phyloP scores from a whole-genome alignment of 331 rosid species.

The Arachis monticola region DNA sequence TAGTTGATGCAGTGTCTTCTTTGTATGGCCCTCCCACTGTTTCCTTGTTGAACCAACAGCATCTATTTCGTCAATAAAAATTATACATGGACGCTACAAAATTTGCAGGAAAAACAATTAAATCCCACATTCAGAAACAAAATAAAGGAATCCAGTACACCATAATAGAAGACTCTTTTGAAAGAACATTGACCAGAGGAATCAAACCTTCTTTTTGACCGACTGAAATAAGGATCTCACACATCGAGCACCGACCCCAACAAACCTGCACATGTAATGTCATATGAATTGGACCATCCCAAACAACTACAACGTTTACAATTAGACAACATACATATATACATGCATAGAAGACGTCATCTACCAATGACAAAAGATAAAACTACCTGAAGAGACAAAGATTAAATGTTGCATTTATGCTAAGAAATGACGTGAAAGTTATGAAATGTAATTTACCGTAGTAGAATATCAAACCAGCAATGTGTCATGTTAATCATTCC shows the following conservation, averaged over 20 bases:
- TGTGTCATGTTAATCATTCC: neutral
- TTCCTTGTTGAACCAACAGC: slow-evolving; percentile 90
- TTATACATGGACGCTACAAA: slow-evolving; percentile 83
- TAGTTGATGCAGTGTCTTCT: slow-evolving; percentile 90
- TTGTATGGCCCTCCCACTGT: slow-evolving; percentile 95
- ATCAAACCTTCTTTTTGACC: slow-evolving; percentile 85
- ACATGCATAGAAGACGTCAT: too few species aligned
- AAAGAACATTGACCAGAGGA: slow-evolving; percentile 19
- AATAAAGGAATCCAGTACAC: slow-evolving; percentile 10
- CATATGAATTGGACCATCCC: slow-evolving; percentile 22
- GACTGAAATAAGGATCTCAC: slow-evolving; percentile 91
- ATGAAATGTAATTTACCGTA: too few species aligned
- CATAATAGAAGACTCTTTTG: slow-evolving; percentile 2
- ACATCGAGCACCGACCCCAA: slow-evolving; percentile 94
- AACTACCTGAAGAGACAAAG: too few species aligned
- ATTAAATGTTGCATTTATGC: too few species aligned
- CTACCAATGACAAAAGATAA: too few species aligned
- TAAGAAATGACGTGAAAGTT: too few species aligned
- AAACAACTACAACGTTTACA: too few species aligned
- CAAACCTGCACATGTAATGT: slow-evolving; percentile 63
- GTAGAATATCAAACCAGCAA: neutral
- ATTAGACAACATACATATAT: too few species aligned
- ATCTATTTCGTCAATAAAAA: slow-evolving; percentile 93
- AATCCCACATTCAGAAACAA: slow-evolving; percentile 31
- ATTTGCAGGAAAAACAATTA: neutral